These are phyloP conservation scores for Clavariopsis aquatica DNA, from an alignment of 495 filamentous ascomycete species.

Conservation along the genomic window DNA sequence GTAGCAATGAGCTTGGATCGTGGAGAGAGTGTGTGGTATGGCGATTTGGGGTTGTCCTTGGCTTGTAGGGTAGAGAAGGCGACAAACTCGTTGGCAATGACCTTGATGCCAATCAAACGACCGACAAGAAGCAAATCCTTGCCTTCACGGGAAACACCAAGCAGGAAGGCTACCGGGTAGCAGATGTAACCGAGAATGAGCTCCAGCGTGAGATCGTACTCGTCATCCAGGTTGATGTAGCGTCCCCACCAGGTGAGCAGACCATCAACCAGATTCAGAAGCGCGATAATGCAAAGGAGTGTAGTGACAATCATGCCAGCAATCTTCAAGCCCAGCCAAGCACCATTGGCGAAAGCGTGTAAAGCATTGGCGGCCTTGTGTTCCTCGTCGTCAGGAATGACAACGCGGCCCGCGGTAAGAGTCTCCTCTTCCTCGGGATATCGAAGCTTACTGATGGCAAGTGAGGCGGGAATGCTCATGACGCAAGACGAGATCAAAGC, in stretches of 20 bases:
- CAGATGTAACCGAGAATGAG: slow-evolving; percentile 80
- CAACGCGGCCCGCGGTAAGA: slow-evolving; percentile 73
- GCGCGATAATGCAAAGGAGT: slow-evolving; percentile 81
- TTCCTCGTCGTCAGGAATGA: slow-evolving; percentile 73
- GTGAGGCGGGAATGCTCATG: slow-evolving; percentile 88
- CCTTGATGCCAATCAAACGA: slow-evolving; percentile 78
- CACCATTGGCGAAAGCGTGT: slow-evolving; percentile 83
- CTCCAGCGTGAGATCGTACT: slow-evolving; percentile 69
- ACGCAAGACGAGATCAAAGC: slow-evolving; percentile 90
- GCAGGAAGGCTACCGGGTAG: slow-evolving; percentile 80
- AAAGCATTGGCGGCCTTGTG: slow-evolving; percentile 72
- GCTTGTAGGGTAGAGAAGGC: slow-evolving; percentile 51
- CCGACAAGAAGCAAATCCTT: slow-evolving; percentile 71
- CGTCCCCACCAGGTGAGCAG: slow-evolving; percentile 86
- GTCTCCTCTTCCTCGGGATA: slow-evolving; percentile 86
- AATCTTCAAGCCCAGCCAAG: slow-evolving; percentile 80
- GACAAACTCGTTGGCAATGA: slow-evolving; percentile 66
- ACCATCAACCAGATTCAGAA: slow-evolving; percentile 73
- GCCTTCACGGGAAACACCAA: slow-evolving; percentile 73
- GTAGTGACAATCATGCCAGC: slow-evolving; percentile 79
- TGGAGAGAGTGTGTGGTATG: slow-evolving; percentile 59
- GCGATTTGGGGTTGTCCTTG: slow-evolving; percentile 34
- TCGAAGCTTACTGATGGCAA: slow-evolving; percentile 83
- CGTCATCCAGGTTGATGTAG: slow-evolving; percentile 69
- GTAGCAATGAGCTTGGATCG: slow-evolving; percentile 74